Conservation (phyloP, 2,329 filamentous ascomycete genomes). For the Colletotrichum limetticola region DNA sequence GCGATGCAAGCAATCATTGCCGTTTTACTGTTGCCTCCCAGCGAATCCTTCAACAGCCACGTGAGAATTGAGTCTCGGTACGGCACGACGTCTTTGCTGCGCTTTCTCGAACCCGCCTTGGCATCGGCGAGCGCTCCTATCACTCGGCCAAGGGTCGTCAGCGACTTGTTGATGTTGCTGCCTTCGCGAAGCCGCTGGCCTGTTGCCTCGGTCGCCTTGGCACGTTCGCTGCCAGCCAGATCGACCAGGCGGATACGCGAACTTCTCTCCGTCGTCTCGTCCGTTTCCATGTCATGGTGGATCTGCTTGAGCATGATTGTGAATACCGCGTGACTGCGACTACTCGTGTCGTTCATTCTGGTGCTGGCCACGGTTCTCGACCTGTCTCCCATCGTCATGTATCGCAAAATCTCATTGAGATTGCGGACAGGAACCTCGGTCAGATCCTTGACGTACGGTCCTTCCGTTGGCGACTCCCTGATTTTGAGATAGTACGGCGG, state of each 20-base stretch:
- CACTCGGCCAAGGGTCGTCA: constrained; percentile 93
- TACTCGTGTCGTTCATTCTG: constrained; percentile 99
- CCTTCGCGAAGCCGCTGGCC: constrained; percentile 91
- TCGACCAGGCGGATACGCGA: constrained; percentile 96
- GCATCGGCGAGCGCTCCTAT: constrained; percentile 88
- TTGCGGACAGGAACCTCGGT: constrained; percentile 92
- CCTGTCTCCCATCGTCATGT: constrained; percentile 89
- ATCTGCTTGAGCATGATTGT: constrained; percentile 99
- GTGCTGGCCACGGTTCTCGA: constrained; percentile 92
- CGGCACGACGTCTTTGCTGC: constrained; percentile 75
- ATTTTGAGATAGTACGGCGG: constrained; percentile 95
- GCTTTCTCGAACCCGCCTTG: constrained; percentile 68
- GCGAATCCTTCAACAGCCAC: constrained; percentile 92
- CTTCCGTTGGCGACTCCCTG: constrained; percentile 92
- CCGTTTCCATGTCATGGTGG: constrained; percentile 95
- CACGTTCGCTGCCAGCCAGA: constrained; percentile 92
- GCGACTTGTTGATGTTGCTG: constrained; percentile 98
- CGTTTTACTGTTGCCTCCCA: constrained; percentile 97
- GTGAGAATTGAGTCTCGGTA: constrained; percentile 89
- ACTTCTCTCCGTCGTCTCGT: constrained; percentile 95
- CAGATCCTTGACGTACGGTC: constrained; percentile 95
- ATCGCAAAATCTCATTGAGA: constrained; percentile 86
- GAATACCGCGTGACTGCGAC: constrained; percentile 95
- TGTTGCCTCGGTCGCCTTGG: constrained; percentile 94
- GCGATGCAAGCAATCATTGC: constrained; percentile 99